Evolutionary conservation across 192 early-diverging fungal species (phyloP).

Genomic region (Allomyces macrogynus): DNA sequence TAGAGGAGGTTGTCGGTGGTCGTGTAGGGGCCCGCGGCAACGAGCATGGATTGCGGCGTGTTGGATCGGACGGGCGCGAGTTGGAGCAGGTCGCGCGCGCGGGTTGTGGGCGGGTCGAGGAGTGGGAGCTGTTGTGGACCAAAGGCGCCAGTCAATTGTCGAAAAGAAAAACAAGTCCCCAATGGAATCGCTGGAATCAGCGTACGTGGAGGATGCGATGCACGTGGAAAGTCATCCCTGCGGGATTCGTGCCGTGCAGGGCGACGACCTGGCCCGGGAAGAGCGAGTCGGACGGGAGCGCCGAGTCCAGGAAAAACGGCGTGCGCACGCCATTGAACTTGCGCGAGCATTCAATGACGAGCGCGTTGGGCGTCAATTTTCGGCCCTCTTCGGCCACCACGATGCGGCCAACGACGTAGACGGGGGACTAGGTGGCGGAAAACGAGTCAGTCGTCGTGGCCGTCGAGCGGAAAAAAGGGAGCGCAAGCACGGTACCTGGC

Average conservation of each 20-base stretch:
- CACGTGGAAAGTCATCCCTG: not conserved
- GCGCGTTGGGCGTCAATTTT: not conserved
- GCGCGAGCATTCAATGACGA: not conserved
- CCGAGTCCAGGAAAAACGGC: not conserved
- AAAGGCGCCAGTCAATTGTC: not conserved
- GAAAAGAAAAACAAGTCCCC: not conserved
- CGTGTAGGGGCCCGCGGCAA: not conserved
- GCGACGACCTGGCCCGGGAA: not conserved
- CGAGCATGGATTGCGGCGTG: not conserved
- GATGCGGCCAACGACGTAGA: not conserved
- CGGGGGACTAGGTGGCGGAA: not conserved
- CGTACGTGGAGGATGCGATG: not conserved
- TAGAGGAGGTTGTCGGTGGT: not conserved
- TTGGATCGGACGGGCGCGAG: not conserved
- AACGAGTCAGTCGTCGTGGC: too few species aligned
- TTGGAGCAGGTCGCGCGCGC: not conserved
- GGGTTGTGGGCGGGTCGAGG: not conserved
- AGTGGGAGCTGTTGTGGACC: not conserved
- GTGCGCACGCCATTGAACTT: not conserved
- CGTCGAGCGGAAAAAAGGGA: too few species aligned
- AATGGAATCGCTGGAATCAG: too few species aligned
- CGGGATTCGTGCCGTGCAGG: not conserved
- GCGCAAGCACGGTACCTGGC: not conserved
- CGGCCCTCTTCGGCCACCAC: not conserved
- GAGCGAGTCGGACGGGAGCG: not conserved